A percentile compares a stretch with the other conserved stretches of the same genome.
phyloP scores from a whole-genome alignment of 148 eudicot species.

The Vaccinium macrocarpon region DNA sequence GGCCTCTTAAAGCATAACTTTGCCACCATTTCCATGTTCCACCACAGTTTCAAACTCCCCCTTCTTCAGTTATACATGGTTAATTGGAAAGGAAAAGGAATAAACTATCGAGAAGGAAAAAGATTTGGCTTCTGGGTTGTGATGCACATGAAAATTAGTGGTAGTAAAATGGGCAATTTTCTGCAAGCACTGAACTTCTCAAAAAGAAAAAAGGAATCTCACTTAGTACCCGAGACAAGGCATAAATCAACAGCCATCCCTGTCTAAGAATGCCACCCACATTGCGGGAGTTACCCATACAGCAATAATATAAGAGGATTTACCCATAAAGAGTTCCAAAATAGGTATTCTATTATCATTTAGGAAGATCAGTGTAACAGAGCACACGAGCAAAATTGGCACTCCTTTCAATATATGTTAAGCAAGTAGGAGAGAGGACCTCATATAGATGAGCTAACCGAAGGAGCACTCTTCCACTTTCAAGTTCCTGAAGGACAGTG shows the following conservation, averaged over 20 bases:
- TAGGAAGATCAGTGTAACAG: not conserved
- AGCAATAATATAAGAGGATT: not conserved
- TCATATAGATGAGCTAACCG: conserved; percentile 93
- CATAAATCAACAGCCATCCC: not conserved
- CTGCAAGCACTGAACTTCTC: not conserved
- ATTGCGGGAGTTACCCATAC: too few relatives aligned
- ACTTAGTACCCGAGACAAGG: not conserved
- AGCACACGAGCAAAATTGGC: conserved; percentile 3
- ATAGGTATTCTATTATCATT: not conserved
- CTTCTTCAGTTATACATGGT: not conserved
- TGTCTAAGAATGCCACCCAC: not conserved
- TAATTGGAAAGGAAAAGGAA: not conserved
- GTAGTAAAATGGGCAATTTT: not conserved
- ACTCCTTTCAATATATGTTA: not conserved
- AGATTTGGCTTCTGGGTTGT: not conserved
- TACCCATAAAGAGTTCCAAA: not conserved
- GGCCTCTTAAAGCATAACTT: not conserved
- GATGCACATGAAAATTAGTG: conserved; percentile 1
- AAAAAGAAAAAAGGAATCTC: not conserved
- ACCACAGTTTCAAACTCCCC: not conserved
- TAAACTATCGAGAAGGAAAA: not conserved
- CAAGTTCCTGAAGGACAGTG: conserved; percentile 62
- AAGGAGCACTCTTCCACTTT: conserved; percentile 67
- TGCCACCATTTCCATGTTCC: not conserved
- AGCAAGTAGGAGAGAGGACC: conserved; percentile 41